Percentiles rank a stretch among this genome's conserved stretches.
These are phyloP conservation scores for Rhexocercosporidium sp. DNA, from an alignment of 2,329 filamentous ascomycete genomes.

Conservation along the genomic window DNA sequence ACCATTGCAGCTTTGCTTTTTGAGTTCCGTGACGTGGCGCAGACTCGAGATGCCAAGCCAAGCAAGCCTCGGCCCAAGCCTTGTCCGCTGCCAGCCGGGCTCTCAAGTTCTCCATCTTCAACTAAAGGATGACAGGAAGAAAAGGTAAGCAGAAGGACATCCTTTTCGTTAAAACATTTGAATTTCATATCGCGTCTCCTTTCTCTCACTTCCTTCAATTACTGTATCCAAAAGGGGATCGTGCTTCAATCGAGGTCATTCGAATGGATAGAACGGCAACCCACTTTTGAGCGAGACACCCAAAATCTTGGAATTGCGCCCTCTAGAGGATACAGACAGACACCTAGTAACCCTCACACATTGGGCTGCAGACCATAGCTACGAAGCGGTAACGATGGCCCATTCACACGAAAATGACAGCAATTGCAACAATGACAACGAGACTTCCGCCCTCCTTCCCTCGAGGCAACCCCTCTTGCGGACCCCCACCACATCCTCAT, in stretches of 20 bases:
- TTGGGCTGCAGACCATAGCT: neutral
- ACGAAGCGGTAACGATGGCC: neutral
- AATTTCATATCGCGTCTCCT: neutral
- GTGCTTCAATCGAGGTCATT: neutral
- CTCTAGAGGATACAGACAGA: neutral
- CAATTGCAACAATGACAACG: constrained; percentile 14
- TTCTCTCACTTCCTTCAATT: neutral
- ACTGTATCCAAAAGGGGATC: neutral
- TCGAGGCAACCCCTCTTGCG: constrained; percentile 11
- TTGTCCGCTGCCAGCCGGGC: neutral
- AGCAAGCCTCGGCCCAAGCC: neutral
- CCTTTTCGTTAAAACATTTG: neutral
- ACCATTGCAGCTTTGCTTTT: neutral
- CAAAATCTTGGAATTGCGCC: neutral
- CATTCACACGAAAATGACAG: neutral
- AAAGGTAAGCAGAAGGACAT: neutral
- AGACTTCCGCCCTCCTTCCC: constrained; percentile 12
- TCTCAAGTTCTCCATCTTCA: too few species aligned
- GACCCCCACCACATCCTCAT: constrained; percentile 10
- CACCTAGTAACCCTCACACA: neutral
- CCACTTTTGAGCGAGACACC: neutral
- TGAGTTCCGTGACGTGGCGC: neutral
- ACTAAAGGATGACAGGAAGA: neutral
- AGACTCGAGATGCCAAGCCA: neutral
- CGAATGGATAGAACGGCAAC: neutral